A percentile compares a stretch with the other conserved stretches of the same genome.
phyloP scores from a whole-genome alignment of 192 early-diverging fungal species.

The Rhizoclosmatium globosum region DNA sequence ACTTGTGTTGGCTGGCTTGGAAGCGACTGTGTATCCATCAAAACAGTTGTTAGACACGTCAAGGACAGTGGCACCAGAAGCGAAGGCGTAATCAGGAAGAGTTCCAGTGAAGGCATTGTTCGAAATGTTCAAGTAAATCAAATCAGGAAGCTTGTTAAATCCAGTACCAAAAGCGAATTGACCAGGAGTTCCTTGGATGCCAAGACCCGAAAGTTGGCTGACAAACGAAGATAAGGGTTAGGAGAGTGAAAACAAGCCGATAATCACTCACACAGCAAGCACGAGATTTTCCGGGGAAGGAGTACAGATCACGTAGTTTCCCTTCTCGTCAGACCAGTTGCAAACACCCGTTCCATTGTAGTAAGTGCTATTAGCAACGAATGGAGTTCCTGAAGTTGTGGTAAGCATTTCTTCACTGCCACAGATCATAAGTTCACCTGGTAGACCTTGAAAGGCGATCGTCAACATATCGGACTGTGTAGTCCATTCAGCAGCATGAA shows the following conservation, averaged over 20 bases:
- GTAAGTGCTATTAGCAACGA: background rate
- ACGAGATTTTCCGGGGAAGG: background rate
- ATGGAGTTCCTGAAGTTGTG: too few relatives aligned
- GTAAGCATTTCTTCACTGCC: too few relatives aligned
- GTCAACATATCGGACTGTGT: background rate
- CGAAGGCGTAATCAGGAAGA: background rate
- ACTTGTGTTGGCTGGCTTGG: background rate
- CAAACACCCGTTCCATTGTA: background rate
- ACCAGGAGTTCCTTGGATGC: background rate
- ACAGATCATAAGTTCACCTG: background rate
- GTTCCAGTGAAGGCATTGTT: background rate
- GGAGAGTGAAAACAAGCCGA: background rate
- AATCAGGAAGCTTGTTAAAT: background rate
- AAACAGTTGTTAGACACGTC: background rate
- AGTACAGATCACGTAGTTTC: background rate
- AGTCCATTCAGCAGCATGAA: background rate
- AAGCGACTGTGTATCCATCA: too few relatives aligned
- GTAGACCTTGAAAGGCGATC: background rate
- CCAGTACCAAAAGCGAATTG: background rate
- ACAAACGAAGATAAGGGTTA: background rate
- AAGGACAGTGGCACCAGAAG: background rate
- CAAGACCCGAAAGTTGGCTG: background rate
- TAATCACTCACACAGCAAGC: background rate
- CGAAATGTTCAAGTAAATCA: background rate
- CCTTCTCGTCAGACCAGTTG: background rate